Base-by-base conservation (phyloP, 179 eudicot species). In the Corrigiola litoralis region DNA sequence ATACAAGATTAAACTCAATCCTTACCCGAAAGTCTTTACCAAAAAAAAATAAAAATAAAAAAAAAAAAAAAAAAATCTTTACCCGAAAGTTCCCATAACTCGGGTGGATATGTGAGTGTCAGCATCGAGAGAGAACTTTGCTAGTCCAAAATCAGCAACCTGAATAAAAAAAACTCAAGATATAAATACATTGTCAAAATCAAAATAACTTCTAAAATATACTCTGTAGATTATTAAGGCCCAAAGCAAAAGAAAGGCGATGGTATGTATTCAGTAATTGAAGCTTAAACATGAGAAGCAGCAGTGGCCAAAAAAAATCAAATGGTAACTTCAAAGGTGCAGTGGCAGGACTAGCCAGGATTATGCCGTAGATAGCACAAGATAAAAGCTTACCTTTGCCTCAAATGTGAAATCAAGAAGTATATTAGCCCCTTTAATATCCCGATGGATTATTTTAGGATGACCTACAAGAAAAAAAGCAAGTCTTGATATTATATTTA, bases 141-240 rank as follows among this genome's bases (percentile, higher is more conserved):
- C 99, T 40, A 90, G 91, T 69, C 99, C 99, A 82, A 94, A 94
- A 75, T 94, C 99, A 37, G 97, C 95, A 77, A 94, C 97, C 99
- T 94, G 83, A 52, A 68, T 24, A 46, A 48, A 55, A 49, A 38
- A 57, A 46, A 25, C 17, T 62, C n/a, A 20, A 18, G 38, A 45
- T 10, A 14, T 20, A 38, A 31, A 20, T 13, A 29, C 37, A 57
- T 12, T n/a, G n/a, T n/a, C n/a, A n/a, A n/a, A n/a, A n/a, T n/a
- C n/a, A n/a, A n/a, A n/a, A n/a, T n/a, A n/a, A n/a, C n/a, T n/a
- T n/a, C n/a, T n/a, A n/a, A n/a, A n/a, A n/a, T n/a, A n/a, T n/a
- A n/a, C n/a, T n/a, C n/a, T n/a, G n/a, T n/a, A n/a, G n/a, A n/a
- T n/a, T n/a, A n/a, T n/a, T n/a, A n/a, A n/a, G n/a, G n/a, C n/a